Evolutionary conservation across 345 rosid genomes (phyloP), one percentile per base, ranked within the genome.

Genomic region (Eucalyptus pauciflora): DNA sequence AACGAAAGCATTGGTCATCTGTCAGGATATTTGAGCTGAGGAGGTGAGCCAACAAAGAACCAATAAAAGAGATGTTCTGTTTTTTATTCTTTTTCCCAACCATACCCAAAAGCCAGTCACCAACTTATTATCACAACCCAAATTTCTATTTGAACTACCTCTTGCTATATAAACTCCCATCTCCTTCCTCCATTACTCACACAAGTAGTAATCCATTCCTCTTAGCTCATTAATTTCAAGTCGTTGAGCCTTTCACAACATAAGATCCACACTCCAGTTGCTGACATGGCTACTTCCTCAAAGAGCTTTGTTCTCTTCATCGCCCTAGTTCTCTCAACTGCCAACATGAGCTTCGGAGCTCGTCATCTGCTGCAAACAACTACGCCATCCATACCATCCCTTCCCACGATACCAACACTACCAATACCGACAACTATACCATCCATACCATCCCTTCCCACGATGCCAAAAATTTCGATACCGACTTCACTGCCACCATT

Each of bases 341-440:
- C 87, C 15, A n/a, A 88, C 17, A 67, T 87, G 7, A 45, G 91
- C 5, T 52, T 85, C 0, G 92, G 85, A 24, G 92, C 92, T 20
- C 88, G 92, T 41, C 90, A 90, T 51, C 89, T 92, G 6, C 86
- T 62, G 20, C 91, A 92, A 86, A 64, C 83, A n/a, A 64, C 51
- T 51, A 50, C 1, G 6, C 88, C 88, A 27, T 69, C 83, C 33
- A 41, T 56, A 24, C 88, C 88, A 1, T 22, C 43, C 7, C 10
- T 76, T 76, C 83, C 83, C 27, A 76, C 5, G 0, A 37, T 76
- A 37, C 83, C 83, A 76, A 37, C 48, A 37, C 24, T 37, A 37
- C 27, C 83, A 1, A 76, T 76, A 76, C 83, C 83, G 0, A 76
- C 83, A 7, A 18, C 83, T 2, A 7, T 20, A 25, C 48, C 83